A percentile compares a stretch with the other conserved stretches of the same genome.
Conservation (phyloP, 495 filamentous ascomycete genomes). For the Durotheca rogersii region DNA sequence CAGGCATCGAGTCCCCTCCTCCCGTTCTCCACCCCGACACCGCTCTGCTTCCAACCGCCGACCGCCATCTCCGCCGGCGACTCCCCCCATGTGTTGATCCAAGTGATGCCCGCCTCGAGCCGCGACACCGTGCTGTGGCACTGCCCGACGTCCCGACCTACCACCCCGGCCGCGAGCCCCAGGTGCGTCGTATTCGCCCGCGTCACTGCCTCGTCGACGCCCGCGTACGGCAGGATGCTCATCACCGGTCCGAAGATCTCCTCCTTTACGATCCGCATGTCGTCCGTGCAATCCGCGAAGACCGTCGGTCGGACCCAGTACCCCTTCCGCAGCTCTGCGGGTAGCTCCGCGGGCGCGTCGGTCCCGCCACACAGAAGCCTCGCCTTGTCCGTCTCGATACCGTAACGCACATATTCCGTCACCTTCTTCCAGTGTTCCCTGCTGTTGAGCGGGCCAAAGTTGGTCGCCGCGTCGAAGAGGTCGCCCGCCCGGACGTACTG, state of each 20-base stretch:
- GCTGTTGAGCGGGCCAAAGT: conserved; percentile 76
- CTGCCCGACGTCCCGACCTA: conserved; percentile 68
- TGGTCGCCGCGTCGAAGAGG: conserved; percentile 65
- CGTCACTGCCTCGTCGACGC: conserved; percentile 63
- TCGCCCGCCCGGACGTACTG: conserved; percentile 65
- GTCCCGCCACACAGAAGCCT: conserved; percentile 68
- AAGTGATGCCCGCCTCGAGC: conserved; percentile 66
- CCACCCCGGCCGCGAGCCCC: conserved; percentile 77
- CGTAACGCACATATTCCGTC: conserved; percentile 64
- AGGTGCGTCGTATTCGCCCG: conserved; percentile 73
- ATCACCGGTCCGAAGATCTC: conserved; percentile 86
- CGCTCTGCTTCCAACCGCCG: conserved; percentile 53
- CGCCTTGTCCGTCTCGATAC: conserved; percentile 67
- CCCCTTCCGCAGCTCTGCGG: conserved; percentile 57
- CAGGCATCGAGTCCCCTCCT: conserved; percentile 71
- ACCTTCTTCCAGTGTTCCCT: conserved; percentile 70
- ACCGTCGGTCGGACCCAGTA: conserved; percentile 71
- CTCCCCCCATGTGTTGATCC: conserved; percentile 55
- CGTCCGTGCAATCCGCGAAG: conserved; percentile 70
- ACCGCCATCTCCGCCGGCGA: conserved; percentile 54
- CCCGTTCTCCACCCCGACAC: conserved; percentile 59
- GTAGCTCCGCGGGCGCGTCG: conserved; percentile 50
- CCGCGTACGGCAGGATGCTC: conserved; percentile 66
- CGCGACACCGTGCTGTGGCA: conserved; percentile 68
- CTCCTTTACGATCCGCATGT: conserved; percentile 70